These are phyloP conservation scores for Penicillium canariense DNA, from an alignment of 495 filamentous ascomycete species.

Conservation along the genomic window DNA sequence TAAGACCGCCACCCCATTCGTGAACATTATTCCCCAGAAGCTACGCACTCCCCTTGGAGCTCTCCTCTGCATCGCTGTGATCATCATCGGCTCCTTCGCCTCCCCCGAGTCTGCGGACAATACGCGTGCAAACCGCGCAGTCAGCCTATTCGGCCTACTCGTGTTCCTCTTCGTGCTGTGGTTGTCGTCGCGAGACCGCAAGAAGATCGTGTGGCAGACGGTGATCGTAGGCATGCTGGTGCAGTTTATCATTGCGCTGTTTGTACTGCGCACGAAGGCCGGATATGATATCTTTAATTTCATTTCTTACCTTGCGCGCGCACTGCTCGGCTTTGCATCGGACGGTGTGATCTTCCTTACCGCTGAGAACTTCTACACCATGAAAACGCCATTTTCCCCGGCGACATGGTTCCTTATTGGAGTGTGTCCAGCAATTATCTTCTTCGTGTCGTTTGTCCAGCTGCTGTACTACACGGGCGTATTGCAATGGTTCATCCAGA, in stretches of 20 bases:
- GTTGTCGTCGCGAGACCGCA: constrained; percentile 67
- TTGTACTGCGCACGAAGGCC: constrained; percentile 75
- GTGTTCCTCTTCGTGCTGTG: constrained; percentile 69
- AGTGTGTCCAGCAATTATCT: constrained; percentile 82
- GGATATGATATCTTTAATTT: constrained; percentile 88
- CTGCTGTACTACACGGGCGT: constrained; percentile 73
- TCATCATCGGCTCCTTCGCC: constrained; percentile 72
- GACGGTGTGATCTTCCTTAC: constrained; percentile 74
- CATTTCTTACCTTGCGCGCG: constrained; percentile 65
- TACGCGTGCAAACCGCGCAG: constrained; percentile 71
- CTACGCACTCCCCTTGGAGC: constrained; percentile 59
- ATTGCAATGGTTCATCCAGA: constrained; percentile 83
- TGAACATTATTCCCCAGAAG: constrained; percentile 58
- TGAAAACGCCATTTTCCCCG: constrained; percentile 20
- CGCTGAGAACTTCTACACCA: constrained; percentile 30
- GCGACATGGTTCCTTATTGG: constrained; percentile 64
- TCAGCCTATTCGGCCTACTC: constrained; percentile 75
- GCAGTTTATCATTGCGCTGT: constrained; percentile 85
- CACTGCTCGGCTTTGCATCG: constrained; percentile 66
- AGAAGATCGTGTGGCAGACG: constrained; percentile 60
- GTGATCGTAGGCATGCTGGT: constrained; percentile 85
- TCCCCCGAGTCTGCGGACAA: constrained; percentile 69
- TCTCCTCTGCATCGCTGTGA: constrained; percentile 59
- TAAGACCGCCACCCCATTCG: constrained; percentile 53
- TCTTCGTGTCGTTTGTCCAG: constrained; percentile 87